phyloP scores from a whole-genome alignment of 2,329 filamentous ascomycete genomes.

The Scytalidium lignicola region DNA sequence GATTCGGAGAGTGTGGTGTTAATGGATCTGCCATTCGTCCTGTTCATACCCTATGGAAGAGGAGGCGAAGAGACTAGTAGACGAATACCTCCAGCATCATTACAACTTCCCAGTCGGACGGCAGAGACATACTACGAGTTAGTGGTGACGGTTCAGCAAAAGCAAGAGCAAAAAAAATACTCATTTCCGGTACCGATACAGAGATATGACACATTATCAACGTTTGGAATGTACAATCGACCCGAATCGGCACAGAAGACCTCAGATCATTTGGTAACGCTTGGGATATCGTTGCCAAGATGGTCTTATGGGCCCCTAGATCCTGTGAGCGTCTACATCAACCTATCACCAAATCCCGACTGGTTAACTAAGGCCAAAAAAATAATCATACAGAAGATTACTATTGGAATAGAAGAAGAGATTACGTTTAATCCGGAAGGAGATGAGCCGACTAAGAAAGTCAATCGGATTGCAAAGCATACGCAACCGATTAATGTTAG shows the following conservation, averaged over 20 bases:
- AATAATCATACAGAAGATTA: constrained; percentile 92
- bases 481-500: constrained; percentile 76
- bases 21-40: constrained; percentile 95
- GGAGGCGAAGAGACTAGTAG: constrained; percentile 86
- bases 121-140: constrained; percentile 97
- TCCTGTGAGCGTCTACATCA: constrained; percentile 93
- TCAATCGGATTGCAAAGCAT: constrained; percentile 81
- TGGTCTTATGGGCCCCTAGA: constrained; percentile 97
- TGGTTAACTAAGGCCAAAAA: constrained; percentile 87
- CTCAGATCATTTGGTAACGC: constrained; percentile 83
- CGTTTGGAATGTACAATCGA: constrained; percentile 99
- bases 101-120: constrained; percentile 87
- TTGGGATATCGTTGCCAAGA: constrained; percentile 85
- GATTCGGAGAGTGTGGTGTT: constrained; percentile 85
- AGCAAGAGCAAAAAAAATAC: constrained; percentile 84
- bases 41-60: constrained; percentile 93
- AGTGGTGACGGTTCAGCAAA: constrained; percentile 92
- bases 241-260: constrained; percentile 83
- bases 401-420: constrained; percentile 90
- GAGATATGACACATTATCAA: constrained; percentile 93
- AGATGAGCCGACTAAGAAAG: constrained; percentile 86
- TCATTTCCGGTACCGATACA: constrained; percentile 85
- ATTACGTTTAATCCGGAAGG: constrained; percentile 99
- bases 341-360: constrained; percentile 84
- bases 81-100: constrained; percentile 83